A percentile compares a stretch with the other conserved stretches of the same genome.
Evolutionary conservation across 2,329 filamentous ascomycete genomes (phyloP).

Genomic region (Aspergillus felis): DNA sequence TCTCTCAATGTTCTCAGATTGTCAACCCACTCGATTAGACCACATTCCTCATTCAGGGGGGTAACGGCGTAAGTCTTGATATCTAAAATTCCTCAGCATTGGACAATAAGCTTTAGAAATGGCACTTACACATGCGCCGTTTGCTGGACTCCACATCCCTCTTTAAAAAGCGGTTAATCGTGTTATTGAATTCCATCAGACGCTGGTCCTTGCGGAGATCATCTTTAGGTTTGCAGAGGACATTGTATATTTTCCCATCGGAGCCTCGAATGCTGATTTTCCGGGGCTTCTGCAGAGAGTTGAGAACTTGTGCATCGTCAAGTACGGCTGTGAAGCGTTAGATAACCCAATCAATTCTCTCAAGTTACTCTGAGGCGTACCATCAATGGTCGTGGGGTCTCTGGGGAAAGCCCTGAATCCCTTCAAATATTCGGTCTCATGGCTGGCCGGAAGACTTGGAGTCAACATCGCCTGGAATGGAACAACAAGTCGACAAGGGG

Average conservation of each 20-base stretch:
- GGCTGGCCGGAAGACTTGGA: slow-evolving; percentile 68
- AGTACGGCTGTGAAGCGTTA: slow-evolving; percentile 53
- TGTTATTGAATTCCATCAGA: slow-evolving; percentile 97
- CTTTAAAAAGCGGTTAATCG: slow-evolving; percentile 94
- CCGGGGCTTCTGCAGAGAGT: slow-evolving; percentile 86
- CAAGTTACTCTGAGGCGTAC: slow-evolving; percentile 24
- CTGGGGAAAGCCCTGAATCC: slow-evolving; percentile 80
- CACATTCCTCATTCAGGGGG: slow-evolving; percentile 94
- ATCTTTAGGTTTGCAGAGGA: slow-evolving; percentile 97
- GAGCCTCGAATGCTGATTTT: slow-evolving; percentile 85
- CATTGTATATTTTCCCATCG: slow-evolving; percentile 81
- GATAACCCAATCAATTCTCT: not conserved
- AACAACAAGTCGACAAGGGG: slow-evolving; percentile 81
- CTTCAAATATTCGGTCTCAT: slow-evolving; percentile 65
- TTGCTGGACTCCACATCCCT: slow-evolving; percentile 86
- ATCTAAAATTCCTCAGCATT: slow-evolving; percentile 39
- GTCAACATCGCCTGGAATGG: slow-evolving; percentile 82
- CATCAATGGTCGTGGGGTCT: slow-evolving; percentile 76
- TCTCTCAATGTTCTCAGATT: slow-evolving; percentile 92
- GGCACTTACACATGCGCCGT: slow-evolving; percentile 64
- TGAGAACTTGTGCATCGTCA: slow-evolving; percentile 85
- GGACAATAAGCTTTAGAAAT: not conserved
- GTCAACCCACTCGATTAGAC: slow-evolving; percentile 97
- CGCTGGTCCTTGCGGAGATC: slow-evolving; percentile 96
- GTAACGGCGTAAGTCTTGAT: slow-evolving; percentile 98